Conservation (phyloP, 2,329 filamentous ascomycete genomes). For the Periglandula ipomoeae region DNA sequence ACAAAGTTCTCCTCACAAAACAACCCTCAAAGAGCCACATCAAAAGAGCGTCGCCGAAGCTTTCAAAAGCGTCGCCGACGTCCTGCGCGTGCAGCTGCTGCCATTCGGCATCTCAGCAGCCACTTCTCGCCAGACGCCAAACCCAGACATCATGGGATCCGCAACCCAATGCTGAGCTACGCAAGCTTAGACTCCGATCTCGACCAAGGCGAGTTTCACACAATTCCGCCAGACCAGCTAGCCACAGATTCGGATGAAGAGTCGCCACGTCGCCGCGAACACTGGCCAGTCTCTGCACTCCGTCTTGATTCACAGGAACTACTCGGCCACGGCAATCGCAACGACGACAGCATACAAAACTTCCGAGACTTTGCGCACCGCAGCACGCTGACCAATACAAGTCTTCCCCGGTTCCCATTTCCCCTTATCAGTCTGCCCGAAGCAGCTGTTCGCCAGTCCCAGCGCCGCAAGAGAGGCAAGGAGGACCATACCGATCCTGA, state of each 20-base stretch:
- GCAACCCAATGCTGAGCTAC: conserved; percentile 19
- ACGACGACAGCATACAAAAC: background rate
- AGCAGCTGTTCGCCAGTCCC: conserved; percentile 24
- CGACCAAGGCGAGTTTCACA: background rate
- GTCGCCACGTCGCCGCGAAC: background rate
- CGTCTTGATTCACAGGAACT: conserved; percentile 7
- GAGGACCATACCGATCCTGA: conserved; percentile 27
- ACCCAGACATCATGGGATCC: conserved; percentile 12
- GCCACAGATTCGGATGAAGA: background rate
- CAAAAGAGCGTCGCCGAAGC: conserved; percentile 9
- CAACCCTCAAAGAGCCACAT: background rate
- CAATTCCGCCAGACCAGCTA: background rate
- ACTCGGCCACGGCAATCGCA: conserved; percentile 1
- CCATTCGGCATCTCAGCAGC: conserved; percentile 17
- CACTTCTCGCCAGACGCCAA: conserved; percentile 14
- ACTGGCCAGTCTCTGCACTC: background rate
- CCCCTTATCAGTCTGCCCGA: conserved; percentile 28
- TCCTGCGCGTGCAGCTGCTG: conserved; percentile 14
- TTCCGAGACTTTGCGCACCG: conserved; percentile 11
- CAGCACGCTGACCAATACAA: conserved; percentile 13
- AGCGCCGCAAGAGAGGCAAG: conserved; percentile 24
- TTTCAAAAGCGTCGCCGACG: conserved; percentile 12
- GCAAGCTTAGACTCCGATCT: conserved; percentile 22
- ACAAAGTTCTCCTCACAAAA: background rate
- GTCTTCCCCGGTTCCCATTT: conserved; percentile 23